phyloP scores from a whole-genome alignment of 495 filamentous ascomycete species.

The Penicillium manginii region DNA sequence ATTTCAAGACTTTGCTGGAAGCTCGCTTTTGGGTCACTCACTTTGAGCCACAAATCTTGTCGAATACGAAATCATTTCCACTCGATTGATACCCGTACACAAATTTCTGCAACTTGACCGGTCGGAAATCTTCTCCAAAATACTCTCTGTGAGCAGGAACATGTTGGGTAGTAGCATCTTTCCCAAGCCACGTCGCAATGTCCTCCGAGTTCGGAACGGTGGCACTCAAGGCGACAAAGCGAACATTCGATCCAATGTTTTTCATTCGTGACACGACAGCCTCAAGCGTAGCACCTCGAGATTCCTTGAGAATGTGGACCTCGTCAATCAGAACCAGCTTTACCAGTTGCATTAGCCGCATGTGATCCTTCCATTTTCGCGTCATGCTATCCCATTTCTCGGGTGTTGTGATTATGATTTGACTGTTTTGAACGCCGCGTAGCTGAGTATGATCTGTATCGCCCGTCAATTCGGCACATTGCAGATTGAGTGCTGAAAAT shows the following conservation, averaged over 20 bases:
- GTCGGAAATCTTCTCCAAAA: constrained; percentile 93
- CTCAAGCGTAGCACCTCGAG: constrained; percentile 87
- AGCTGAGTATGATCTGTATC: constrained; percentile 82
- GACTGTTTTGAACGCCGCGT: constrained; percentile 73
- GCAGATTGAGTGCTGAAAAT: constrained; percentile 73
- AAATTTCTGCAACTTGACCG: constrained; percentile 83
- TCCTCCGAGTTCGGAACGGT: constrained; percentile 93
- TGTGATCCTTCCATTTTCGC: constrained; percentile 91
- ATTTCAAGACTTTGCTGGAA: background rate
- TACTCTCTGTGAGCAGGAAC: constrained; percentile 71
- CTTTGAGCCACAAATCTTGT: constrained; percentile 76
- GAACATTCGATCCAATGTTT: constrained; percentile 80
- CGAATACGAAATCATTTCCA: constrained; percentile 85
- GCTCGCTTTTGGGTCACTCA: constrained; percentile 32
- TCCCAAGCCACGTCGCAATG: constrained; percentile 91
- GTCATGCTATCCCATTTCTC: constrained; percentile 99
- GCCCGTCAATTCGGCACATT: constrained; percentile 87
- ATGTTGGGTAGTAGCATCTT: constrained; percentile 65
- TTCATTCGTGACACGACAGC: constrained; percentile 99
- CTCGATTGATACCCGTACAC: constrained; percentile 74
- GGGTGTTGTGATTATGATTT: constrained; percentile 93
- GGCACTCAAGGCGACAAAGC: constrained; percentile 90
- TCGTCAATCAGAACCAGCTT: constrained; percentile 95
- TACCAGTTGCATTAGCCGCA: constrained; percentile 79
- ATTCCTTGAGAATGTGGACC: constrained; percentile 92